Base-by-base conservation (phyloP, 2,329 filamentous ascomycete species). In the Aspergillus phoenicis region DNA sequence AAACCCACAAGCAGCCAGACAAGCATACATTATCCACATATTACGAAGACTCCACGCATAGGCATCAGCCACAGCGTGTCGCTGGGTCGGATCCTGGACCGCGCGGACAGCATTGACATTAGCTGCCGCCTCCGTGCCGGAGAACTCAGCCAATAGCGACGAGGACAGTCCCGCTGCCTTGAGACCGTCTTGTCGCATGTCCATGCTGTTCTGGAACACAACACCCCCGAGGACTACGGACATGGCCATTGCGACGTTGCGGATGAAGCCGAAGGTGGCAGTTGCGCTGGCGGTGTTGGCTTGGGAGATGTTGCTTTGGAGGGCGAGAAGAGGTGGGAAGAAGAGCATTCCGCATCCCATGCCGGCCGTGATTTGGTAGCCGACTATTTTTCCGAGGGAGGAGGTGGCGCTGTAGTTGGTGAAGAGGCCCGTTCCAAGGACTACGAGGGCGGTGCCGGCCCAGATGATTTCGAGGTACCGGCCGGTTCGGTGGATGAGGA, bases 211-310 rank as follows among this genome's bases (percentile, higher is more conserved):
- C 75, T 91, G 88, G 77, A 93, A 93, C 39, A 93, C 83, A 48
- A 92, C 89, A n/a, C 89, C 87, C 24, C 91, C 91, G 41, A 93
- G 81, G 3, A 91, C 89, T 57, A 92, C 84, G 0, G 86, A 87
- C 26, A 88, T 84, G 6, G 87, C 84, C 0, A 87, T 90, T 13
- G 87, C 88, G 5, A 93, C 78, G 66, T 90, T 89, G 28, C 90
- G 85, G 11, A 88, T 81, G 62, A 86, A 84, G 0, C 77, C 77
- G 3, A 85, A 72, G 0, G 83, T 83, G 0, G 83, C 81, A 0
- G 83, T 85, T 0, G 84, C 84, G 0, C 81, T 78, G 0, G 83
- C 83, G 0, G 74, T 78, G 36, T 86, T 80, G 4, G 74, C 73
- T 61, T 82, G 81, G 1, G 77, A 70, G 5, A 85, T 81, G 20